phyloP scores from a whole-genome alignment of 257 asterid genomes.

The Solanum pimpinellifolium region DNA sequence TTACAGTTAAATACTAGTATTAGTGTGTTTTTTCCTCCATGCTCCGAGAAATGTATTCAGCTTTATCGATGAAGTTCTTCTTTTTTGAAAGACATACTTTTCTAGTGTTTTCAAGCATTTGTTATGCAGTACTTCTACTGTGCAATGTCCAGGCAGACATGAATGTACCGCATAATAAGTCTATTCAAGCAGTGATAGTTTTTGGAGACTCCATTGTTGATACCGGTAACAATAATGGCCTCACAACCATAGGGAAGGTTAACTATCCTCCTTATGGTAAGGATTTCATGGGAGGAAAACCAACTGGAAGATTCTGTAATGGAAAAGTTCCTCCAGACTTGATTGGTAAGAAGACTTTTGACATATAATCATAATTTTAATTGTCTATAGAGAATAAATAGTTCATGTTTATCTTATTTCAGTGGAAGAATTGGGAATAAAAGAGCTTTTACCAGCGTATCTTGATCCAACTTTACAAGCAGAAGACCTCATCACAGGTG shows the following conservation, averaged over 20 bases:
- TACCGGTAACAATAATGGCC: constrained; percentile 42
- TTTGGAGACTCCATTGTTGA: constrained; percentile 65
- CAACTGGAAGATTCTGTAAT: constrained; percentile 50
- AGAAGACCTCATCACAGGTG: constrained; percentile 40
- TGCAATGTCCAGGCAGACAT: background rate
- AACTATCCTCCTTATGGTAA: constrained; percentile 50
- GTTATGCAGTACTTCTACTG: background rate
- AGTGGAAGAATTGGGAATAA: constrained; percentile 41
- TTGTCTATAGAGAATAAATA: background rate
- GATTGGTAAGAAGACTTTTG: background rate
- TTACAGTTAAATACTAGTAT: background rate
- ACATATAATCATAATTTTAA: background rate
- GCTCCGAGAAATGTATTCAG: background rate
- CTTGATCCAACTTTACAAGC: constrained; percentile 37
- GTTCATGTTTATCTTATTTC: background rate
- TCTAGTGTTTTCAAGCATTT: background rate
- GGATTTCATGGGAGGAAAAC: constrained; percentile 45
- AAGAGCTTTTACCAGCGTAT: constrained; percentile 43
- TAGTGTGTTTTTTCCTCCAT: background rate
- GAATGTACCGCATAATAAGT: constrained; percentile 4
- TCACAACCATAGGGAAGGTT: constrained; percentile 22
- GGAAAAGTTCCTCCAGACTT: constrained; percentile 51
- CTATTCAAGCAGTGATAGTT: constrained; percentile 31
- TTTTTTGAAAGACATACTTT: background rate
- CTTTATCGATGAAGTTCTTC: background rate